phyloP scores from a whole-genome alignment of 208 protist genomes.

The Trypanosoma congolense region DNA sequence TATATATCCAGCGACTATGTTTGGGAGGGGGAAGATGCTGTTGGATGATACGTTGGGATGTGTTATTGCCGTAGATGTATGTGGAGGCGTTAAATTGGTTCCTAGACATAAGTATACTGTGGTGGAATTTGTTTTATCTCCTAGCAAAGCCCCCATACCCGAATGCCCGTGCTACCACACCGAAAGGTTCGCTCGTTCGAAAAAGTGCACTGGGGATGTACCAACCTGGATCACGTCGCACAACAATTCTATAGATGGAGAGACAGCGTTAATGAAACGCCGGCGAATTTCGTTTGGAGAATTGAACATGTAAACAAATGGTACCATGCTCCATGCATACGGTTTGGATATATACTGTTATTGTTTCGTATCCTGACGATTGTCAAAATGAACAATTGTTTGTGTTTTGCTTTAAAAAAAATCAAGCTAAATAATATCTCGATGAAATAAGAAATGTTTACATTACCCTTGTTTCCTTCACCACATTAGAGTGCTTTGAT shows the following conservation, averaged over 20 bases:
- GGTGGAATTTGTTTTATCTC: constrained; percentile 60
- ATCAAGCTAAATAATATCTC: no score
- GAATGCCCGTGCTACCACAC: constrained; percentile 1
- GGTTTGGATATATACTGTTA: no score
- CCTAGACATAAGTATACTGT: constrained; percentile 66
- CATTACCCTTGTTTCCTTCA: constrained; percentile 4
- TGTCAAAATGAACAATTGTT: no score
- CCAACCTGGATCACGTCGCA: background rate
- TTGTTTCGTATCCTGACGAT: no score
- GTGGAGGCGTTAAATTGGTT: constrained; percentile 72
- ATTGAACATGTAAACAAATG: constrained; percentile 5
- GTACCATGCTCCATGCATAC: background rate
- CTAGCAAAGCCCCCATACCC: constrained; percentile 5
- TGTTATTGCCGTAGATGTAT: constrained; percentile 63
- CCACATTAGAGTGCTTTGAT: background rate
- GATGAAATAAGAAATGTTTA: constrained; percentile 4
- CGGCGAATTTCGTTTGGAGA: background rate
- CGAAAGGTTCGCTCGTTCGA: background rate
- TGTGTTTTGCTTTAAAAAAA: no score
- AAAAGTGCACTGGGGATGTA: background rate
- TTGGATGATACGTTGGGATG: constrained; percentile 68
- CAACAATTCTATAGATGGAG: constrained; percentile 13
- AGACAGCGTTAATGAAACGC: constrained; percentile 11
- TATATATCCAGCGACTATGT: constrained; percentile 62
- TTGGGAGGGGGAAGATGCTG: constrained; percentile 57